Percentiles rank a stretch among this genome's conserved stretches.
phyloP scores from a whole-genome alignment of 1,284 basidiomycete genomes.

The Ceratobasidium theobromae region DNA sequence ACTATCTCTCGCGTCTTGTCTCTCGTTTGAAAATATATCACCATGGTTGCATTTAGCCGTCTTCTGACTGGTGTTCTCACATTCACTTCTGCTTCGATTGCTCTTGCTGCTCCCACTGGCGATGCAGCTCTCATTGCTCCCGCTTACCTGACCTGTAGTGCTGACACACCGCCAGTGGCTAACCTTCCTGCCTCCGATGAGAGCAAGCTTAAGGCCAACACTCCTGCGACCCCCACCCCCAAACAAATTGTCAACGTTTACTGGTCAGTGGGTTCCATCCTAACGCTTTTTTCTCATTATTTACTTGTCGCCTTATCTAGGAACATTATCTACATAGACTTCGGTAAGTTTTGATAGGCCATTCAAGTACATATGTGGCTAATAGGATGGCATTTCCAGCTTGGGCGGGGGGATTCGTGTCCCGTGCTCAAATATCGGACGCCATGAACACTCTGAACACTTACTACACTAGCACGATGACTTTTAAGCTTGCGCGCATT shows the following conservation, averaged over 20 bases:
- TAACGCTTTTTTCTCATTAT: neutral
- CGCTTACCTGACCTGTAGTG: neutral
- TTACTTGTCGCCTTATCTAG: neutral
- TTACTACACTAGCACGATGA: neutral
- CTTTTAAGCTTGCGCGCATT: neutral
- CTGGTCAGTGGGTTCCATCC: neutral
- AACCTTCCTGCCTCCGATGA: neutral
- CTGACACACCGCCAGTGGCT: neutral
- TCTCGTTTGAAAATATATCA: constrained; percentile 3
- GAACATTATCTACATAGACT: neutral
- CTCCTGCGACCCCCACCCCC: neutral
- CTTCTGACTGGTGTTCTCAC: neutral
- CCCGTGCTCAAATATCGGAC: neutral
- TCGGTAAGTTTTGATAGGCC: neutral
- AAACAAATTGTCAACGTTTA: neutral
- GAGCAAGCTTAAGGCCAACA: neutral
- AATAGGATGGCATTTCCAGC: neutral
- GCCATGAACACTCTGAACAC: neutral
- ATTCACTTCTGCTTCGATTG: neutral
- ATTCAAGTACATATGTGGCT: neutral
- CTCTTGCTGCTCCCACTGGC: neutral
- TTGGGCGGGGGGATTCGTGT: neutral
- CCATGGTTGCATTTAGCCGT: neutral
- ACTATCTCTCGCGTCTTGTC: no score
- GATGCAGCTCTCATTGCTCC: neutral